Evolutionary conservation across 179 eudicot species (phyloP), one percentile per base, ranked within the genome.

Genomic region (Vitellaria paradoxa): DNA sequence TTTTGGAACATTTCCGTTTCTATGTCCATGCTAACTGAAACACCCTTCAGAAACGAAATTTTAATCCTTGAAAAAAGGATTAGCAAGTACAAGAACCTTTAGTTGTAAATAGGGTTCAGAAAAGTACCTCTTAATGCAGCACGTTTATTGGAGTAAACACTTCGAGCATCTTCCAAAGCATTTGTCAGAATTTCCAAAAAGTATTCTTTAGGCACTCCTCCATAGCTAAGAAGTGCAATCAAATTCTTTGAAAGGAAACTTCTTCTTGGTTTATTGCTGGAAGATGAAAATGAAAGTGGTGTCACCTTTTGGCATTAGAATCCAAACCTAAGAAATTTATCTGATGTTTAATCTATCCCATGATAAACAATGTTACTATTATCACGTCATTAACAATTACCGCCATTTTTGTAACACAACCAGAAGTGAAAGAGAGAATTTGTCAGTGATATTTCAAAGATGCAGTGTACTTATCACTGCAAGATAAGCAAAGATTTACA

Each of bases 211-310:
- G 98, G 98, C 63, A 96, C 93, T 59, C 97, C 98, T 62, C 99
- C 99, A 80, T 84, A 90, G 85, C 78, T 86, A 74, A 96, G 87
- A 17, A 96, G 88, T 59, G 92, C 90, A 81, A 95, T 95, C 88
- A 95, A 83, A 71, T 85, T 81, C 81, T 81, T 93, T 11, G 97
- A 93, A 12, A 95, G 83, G 26, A 56, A 73, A 5, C 90, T 72
- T 79, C 62, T 86, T 76, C 71, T 82, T 21, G 99, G 99, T 79
- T 85, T 88, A 26, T 80, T 81, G 84, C 97, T 95, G 83, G 66
- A 81, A 79, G 30, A 62, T 46, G 21, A 76, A 42, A 26, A 62
- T 30, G 47, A 12, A 68, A 45, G 49, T 13, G 49, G 11, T 24
- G 23, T 49, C 49, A 64, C 45, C 56, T 45, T 13, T 61, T 30